These are phyloP conservation scores for Ophiosphaerella narmari DNA, from an alignment of 2,329 filamentous ascomycete species.

Conservation along the genomic window DNA sequence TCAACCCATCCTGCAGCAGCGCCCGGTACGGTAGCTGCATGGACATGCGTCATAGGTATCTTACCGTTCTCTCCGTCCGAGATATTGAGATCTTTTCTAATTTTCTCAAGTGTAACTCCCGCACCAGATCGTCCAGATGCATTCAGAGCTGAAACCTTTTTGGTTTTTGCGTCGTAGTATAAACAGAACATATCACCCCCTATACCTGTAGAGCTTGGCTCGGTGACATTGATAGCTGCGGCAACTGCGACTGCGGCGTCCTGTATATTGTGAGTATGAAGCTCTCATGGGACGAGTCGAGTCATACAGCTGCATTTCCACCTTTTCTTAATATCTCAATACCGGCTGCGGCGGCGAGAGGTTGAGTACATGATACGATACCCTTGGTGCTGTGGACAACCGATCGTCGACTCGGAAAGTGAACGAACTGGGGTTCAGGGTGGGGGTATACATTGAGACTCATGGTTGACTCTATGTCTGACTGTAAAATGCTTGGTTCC, in stretches of 20 bases:
- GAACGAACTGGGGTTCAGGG: slow-evolving; percentile 59
- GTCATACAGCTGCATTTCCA: slow-evolving; percentile 83
- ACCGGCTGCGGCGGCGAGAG: slow-evolving; percentile 85
- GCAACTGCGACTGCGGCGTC: slow-evolving; percentile 97
- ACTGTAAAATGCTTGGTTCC: slow-evolving; percentile 11
- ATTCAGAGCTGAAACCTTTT: slow-evolving; percentile 84
- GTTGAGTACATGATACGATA: slow-evolving; percentile 88
- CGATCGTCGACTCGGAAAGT: slow-evolving; percentile 80
- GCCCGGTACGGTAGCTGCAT: slow-evolving; percentile 85
- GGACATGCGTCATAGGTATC: slow-evolving; percentile 77
- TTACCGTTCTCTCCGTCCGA: slow-evolving; percentile 58
- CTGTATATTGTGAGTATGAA: slow-evolving; percentile 50
- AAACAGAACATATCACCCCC: slow-evolving; percentile 98
- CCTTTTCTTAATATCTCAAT: slow-evolving; percentile 82
- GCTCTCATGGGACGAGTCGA: slow-evolving; percentile 40
- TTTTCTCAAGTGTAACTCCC: slow-evolving; percentile 69
- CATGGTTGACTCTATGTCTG: slow-evolving; percentile 13
- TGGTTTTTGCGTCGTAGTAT: slow-evolving; percentile 82
- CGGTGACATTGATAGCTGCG: slow-evolving; percentile 89
- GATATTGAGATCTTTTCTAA: slow-evolving; percentile 72
- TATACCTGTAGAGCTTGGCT: slow-evolving; percentile 91
- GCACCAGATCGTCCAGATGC: slow-evolving; percentile 84
- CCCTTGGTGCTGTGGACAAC: slow-evolving; percentile 92
- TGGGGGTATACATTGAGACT: slow-evolving; percentile 54
- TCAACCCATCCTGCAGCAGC: slow-evolving; percentile 94